Percentiles rank a stretch among this genome's conserved stretches.
phyloP scores from a whole-genome alignment of 2,329 filamentous ascomycete genomes.

The Dactylellina leptospora region DNA sequence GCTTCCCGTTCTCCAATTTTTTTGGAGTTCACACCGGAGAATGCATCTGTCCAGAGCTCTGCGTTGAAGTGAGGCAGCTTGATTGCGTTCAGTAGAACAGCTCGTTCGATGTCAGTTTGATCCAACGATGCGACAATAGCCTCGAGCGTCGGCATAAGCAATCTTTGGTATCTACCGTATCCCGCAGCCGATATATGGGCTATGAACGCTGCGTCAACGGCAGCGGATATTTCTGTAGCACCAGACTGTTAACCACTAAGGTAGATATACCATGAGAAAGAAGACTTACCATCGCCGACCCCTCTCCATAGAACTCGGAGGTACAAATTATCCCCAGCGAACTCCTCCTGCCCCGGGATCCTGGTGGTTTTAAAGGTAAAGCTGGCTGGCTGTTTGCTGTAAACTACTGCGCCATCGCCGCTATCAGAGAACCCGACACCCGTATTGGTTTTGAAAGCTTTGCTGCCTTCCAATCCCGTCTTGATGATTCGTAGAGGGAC shows the following conservation, averaged over 20 bases:
- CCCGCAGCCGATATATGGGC: slow-evolving; percentile 22
- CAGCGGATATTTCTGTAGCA: slow-evolving; percentile 33
- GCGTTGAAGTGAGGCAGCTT: slow-evolving; percentile 64
- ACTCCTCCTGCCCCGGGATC: slow-evolving; percentile 52
- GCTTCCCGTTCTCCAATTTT: slow-evolving; percentile 59
- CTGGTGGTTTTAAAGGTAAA: slow-evolving; percentile 40
- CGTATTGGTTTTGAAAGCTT: slow-evolving; percentile 73
- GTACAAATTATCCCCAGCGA: slow-evolving; percentile 64
- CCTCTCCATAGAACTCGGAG: slow-evolving; percentile 59
- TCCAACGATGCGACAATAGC: slow-evolving; percentile 62
- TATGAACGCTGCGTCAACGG: slow-evolving; percentile 21
- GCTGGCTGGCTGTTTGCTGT: slow-evolving; percentile 63
- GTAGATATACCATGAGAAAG: slow-evolving; percentile 12
- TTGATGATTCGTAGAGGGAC: slow-evolving; percentile 78
- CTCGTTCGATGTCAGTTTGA: slow-evolving; percentile 67
- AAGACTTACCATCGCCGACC: slow-evolving; percentile 15
- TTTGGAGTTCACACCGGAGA: slow-evolving; percentile 65
- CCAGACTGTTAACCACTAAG: neutral
- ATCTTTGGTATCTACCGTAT: slow-evolving; percentile 60
- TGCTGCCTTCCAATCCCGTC: slow-evolving; percentile 75
- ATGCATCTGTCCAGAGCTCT: slow-evolving; percentile 65
- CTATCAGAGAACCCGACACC: slow-evolving; percentile 59
- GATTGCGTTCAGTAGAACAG: slow-evolving; percentile 66
- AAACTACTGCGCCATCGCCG: slow-evolving; percentile 50
- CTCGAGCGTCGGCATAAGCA: slow-evolving; percentile 59